Conservation (phyloP, 148 eudicot genomes). For the Rhododendron mucronatum region DNA sequence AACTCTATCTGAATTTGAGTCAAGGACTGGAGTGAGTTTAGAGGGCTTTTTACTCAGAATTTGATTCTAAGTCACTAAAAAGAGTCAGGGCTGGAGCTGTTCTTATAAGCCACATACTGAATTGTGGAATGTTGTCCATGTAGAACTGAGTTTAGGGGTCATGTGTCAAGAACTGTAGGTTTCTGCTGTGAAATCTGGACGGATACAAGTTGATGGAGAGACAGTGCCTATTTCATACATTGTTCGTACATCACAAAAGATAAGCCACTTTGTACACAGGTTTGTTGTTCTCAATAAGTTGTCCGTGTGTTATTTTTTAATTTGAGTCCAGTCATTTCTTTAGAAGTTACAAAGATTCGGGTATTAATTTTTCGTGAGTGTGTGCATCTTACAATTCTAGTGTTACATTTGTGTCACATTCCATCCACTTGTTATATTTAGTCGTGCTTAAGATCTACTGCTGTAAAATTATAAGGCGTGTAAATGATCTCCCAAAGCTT, state of each 20-base stretch:
- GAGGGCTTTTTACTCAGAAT: not conserved
- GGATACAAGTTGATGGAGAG: constrained; percentile 93
- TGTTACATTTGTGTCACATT: not conserved
- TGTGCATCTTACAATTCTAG: not conserved
- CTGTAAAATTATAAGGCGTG: constrained; percentile 8
- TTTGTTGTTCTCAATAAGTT: constrained; percentile 9
- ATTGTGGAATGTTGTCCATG: not conserved
- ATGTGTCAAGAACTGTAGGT: constrained; percentile 42
- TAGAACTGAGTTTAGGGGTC: constrained; percentile 3
- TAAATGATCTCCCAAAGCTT: constrained; percentile 33
- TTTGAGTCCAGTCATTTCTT: not conserved
- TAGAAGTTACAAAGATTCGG: not conserved
- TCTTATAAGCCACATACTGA: not conserved
- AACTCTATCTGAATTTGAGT: not conserved
- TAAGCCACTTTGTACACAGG: constrained; percentile 98
- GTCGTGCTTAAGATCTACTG: not conserved
- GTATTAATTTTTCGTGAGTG: not conserved
- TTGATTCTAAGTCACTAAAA: not conserved
- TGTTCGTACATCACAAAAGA: constrained; percentile 76
- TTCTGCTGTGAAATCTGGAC: constrained; percentile 84
- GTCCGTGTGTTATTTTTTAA: not conserved
- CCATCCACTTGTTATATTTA: not conserved
- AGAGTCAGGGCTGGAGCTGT: not conserved
- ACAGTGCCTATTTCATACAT: constrained; percentile 57
- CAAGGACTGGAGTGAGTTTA: not conserved